Conservation (phyloP, 2,329 filamentous ascomycete species). For the Penicillium italicum region DNA sequence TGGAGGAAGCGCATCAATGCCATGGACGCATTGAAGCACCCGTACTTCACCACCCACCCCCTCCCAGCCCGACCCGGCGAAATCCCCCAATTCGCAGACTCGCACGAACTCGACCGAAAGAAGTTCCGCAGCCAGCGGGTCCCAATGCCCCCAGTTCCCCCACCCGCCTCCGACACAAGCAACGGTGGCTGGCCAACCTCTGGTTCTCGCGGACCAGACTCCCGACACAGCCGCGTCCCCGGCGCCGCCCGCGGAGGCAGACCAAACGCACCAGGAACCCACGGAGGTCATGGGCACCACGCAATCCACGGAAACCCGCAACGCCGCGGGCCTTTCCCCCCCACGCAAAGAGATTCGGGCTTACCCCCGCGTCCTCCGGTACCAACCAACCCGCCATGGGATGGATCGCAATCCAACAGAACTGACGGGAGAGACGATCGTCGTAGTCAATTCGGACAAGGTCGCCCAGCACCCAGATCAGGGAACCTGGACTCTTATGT, state of each 20-base stretch:
- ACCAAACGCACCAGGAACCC: conserved; percentile 21
- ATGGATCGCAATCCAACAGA: conserved; percentile 25
- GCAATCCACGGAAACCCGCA: conserved; percentile 9
- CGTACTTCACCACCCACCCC: conserved; percentile 80
- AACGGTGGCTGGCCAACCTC: conserved; percentile 53
- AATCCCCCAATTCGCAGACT: conserved; percentile 88
- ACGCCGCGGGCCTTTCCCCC: conserved; percentile 28
- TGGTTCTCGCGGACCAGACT: conserved; percentile 30
- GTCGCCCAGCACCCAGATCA: conserved; percentile 25
- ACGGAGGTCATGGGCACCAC: conserved; percentile 7
- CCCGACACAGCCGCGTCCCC: conserved; percentile 36
- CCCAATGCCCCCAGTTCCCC: conserved; percentile 81
- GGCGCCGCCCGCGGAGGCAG: conserved; percentile 32
- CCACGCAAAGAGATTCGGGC: conserved; percentile 31
- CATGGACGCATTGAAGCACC: conserved; percentile 85
- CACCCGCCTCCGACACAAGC: conserved; percentile 77
- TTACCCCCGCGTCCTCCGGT: conserved; percentile 39
- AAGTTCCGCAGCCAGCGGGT: conserved; percentile 85
- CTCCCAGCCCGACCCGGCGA: conserved; percentile 78
- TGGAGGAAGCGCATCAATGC: conserved; percentile 89
- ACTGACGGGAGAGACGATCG: conserved; percentile 28
- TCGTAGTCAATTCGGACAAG: conserved; percentile 30
- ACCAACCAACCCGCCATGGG: conserved; percentile 30
- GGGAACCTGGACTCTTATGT: conserved; percentile 37
- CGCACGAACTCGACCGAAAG: conserved; percentile 90